Evolutionary conservation across 2,329 filamentous ascomycete species (phyloP).

Genomic region (Cadophora gregata): DNA sequence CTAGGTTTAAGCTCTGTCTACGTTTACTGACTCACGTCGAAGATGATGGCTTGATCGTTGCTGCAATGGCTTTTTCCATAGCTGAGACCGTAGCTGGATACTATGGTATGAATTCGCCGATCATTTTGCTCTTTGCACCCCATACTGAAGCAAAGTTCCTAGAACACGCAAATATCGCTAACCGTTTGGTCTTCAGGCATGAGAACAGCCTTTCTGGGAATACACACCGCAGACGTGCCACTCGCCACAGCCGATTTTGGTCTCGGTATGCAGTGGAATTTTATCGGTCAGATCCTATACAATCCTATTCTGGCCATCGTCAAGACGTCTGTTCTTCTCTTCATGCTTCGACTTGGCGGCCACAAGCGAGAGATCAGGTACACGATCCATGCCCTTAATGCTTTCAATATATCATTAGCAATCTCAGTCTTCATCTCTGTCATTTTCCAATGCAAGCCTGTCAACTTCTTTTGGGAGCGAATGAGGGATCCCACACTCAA

Average conservation of each 20-base stretch:
- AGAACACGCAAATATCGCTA: background rate
- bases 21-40: background rate
- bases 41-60: constrained; percentile 18
- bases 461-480: constrained; percentile 26
- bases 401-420: constrained; percentile 21
- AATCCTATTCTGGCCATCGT: constrained; percentile 54
- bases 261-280: constrained; percentile 31
- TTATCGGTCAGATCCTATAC: constrained; percentile 45
- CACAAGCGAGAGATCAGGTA: constrained; percentile 1
- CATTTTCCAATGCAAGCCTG: constrained; percentile 27
- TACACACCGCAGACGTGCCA: constrained; percentile 10
- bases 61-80: constrained; percentile 6
- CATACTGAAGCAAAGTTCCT: background rate
- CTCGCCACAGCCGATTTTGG: background rate
- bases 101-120: background rate
- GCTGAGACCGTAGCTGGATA: constrained; percentile 5
- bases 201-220: constrained; percentile 14
- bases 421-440: constrained; percentile 25
- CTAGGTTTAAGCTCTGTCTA: background rate
- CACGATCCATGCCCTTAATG: constrained; percentile 14
- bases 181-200: constrained; percentile 7
- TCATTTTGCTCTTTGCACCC: background rate
- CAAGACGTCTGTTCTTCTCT: constrained; percentile 53
- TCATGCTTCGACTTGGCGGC: constrained; percentile 50
- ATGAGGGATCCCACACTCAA: constrained; percentile 13